A percentile compares a stretch with the other conserved stretches of the same genome.
Conservation (phyloP, 2,329 filamentous ascomycete genomes). For the Aspergillus luchuensis region DNA sequence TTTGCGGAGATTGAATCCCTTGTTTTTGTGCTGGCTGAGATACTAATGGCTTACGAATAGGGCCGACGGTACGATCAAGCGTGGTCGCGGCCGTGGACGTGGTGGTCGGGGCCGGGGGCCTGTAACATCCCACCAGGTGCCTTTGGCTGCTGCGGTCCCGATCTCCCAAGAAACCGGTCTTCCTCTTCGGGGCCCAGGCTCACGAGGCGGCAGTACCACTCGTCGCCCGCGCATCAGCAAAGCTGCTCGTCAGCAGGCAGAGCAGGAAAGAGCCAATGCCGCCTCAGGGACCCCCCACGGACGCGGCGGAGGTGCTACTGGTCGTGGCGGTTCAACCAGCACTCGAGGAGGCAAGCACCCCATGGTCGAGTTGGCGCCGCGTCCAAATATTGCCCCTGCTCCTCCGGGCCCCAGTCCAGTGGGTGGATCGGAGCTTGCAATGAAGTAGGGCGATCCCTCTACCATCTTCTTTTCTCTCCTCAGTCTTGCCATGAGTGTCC, state of each 20-base stretch:
- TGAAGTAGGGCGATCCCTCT: constrained; percentile 26
- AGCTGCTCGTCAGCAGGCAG: constrained; percentile 76
- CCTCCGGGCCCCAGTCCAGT: constrained; percentile 25
- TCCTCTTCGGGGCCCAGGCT: constrained; percentile 68
- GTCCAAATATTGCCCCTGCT: constrained; percentile 28
- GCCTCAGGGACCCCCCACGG: constrained; percentile 29
- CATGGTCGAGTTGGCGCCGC: constrained; percentile 34
- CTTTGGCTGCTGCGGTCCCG: constrained; percentile 76
- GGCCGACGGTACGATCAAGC: constrained; percentile 70
- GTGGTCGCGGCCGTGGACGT: constrained; percentile 57
- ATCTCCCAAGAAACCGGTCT: constrained; percentile 88
- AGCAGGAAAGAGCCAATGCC: constrained; percentile 76
- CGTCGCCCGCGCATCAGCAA: constrained; percentile 86
- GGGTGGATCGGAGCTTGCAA: constrained; percentile 30
- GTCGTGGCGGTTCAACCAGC: constrained; percentile 31
- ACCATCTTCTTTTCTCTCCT: constrained; percentile 1
- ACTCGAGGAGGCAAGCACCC: constrained; percentile 32
- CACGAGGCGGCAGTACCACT: constrained; percentile 71
- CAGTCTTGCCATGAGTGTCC: neutral
- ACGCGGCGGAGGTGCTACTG: constrained; percentile 29
- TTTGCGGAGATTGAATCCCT: neutral
- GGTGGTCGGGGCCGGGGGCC: constrained; percentile 57
- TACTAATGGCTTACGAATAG: constrained; percentile 47
- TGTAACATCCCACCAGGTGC: constrained; percentile 70
- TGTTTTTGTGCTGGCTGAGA: constrained; percentile 8